Evolutionary conservation across 2,329 filamentous ascomycete species (phyloP).

Genomic region (Paraphoma sp.): DNA sequence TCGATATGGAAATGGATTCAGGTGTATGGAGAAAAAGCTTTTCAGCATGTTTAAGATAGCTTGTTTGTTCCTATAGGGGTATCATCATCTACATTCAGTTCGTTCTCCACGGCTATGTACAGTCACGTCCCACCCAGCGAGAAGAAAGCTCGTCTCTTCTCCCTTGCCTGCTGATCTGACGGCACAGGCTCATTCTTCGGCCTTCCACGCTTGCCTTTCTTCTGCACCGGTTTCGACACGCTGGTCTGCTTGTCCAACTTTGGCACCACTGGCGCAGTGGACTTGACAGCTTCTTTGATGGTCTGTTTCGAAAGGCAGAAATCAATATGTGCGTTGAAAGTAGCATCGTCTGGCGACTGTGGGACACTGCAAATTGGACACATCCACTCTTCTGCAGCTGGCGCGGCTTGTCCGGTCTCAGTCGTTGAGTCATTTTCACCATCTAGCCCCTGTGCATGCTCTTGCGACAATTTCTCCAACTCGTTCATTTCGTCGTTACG

Average conservation of each 20-base stretch:
- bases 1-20: background rate
- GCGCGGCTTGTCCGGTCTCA: conserved; percentile 17
- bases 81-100: background rate
- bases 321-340: conserved; percentile 92
- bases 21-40: background rate
- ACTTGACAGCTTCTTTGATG: conserved; percentile 81
- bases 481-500: conserved; percentile 67
- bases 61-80: background rate
- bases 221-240: conserved; percentile 18
- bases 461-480: conserved; percentile 68
- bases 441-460: conserved; percentile 46
- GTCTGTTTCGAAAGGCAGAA: conserved; percentile 84
- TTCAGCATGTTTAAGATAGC: background rate
- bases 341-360: conserved; percentile 74
- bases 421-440: background rate
- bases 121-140: conserved; percentile 14
- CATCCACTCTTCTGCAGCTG: conserved; percentile 65
- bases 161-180: conserved; percentile 31
- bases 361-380: conserved; percentile 87
- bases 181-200: conserved; percentile 29
- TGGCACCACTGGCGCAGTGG: conserved; percentile 24
- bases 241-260: conserved; percentile 13
- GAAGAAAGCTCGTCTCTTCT: conserved; percentile 45
- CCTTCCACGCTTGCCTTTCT: conserved; percentile 40
- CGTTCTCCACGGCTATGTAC: background rate